A percentile compares a stretch with the other conserved stretches of the same genome.
phyloP scores from a whole-genome alignment of 768 basidiomycete genomes.

The Leccinum subgranulosum region DNA sequence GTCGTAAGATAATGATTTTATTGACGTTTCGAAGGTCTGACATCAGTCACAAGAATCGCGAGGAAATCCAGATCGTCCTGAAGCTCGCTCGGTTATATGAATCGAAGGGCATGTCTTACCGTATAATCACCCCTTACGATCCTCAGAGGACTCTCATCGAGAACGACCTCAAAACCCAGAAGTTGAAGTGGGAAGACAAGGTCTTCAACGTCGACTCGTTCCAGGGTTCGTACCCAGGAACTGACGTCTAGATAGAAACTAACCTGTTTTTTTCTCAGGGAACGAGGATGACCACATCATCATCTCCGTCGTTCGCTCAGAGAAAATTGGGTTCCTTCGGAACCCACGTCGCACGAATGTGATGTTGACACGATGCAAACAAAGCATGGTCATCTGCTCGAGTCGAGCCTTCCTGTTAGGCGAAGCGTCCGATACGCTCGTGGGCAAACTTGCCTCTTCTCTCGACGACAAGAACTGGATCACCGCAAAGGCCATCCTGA shows the following conservation, averaged over 20 bases:
- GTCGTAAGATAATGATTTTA: conserved; percentile 19
- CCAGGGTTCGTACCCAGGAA: conserved; percentile 53
- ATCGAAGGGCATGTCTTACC: conserved; percentile 43
- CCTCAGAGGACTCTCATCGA: conserved; percentile 63
- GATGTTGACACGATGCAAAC: conserved; percentile 77
- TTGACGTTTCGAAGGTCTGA: not conserved
- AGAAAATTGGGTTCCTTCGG: conserved; percentile 60
- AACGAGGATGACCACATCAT: conserved; percentile 80
- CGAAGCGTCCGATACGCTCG: conserved; percentile 17
- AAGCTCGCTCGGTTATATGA: conserved; percentile 53
- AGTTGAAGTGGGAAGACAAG: conserved; percentile 57
- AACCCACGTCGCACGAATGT: conserved; percentile 74
- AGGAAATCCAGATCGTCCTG: conserved; percentile 52
- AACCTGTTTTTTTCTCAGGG: conserved; percentile 39
- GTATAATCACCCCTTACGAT: conserved; percentile 81
- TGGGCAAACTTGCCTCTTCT: conserved; percentile 23
- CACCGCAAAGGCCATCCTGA: not conserved
- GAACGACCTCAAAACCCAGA: conserved; percentile 42
- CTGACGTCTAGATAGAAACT: conserved; percentile 3
- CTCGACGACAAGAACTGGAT: conserved; percentile 16
- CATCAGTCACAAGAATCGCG: conserved; percentile 45
- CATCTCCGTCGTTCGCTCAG: conserved; percentile 64
- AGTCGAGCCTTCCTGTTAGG: conserved; percentile 34
- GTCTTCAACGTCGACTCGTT: conserved; percentile 79
- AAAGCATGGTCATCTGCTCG: conserved; percentile 70